Evolutionary conservation across 345 rosid genomes (phyloP), one percentile per base, ranked within the genome.

Genomic region (Heritiera fomes): DNA sequence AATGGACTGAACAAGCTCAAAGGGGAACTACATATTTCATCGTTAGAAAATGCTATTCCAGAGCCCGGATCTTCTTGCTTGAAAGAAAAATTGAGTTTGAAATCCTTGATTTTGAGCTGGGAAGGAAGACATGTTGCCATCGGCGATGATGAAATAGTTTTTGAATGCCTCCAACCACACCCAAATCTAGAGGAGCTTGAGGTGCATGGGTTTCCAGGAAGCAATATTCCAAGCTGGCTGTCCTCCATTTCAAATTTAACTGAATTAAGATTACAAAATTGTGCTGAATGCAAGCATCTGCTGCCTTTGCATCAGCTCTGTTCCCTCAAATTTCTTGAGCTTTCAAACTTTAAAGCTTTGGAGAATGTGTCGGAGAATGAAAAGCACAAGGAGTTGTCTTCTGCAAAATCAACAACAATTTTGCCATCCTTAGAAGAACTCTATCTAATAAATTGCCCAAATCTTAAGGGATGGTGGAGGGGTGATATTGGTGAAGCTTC

Each of bases 161-260:
- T 63, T 34, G 68, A 63, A 63, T 5, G 68, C n/a, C 2, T 63
- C n/a, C n/a, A 14, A 34, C 68, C 68, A 34, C 68, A 63, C 45
- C 45, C 45, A 34, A 63, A 63, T 34, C 45, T 63, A 1, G 45
- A 34, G 20, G 15, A 13, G 45, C 68, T 34, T 15, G 0, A 0
- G 45, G 45, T 63, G 43, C 0, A 5, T 14, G 45, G 43, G n/a
- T 63, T 34, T 34, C 68, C 4, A 34, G 45, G 68, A 63, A 15
- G 68, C n/a, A 63, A 63, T 45, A 32, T 63, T 23, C 28, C 66
- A 14, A 63, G 68, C n/a, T 63, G 45, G 68, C 13, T 63, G 45
- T 34, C 68, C 1, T 30, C 41, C 1, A 2, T 62, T 0, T 11
- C 8, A 9, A 8, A 45, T 8, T 45, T 32, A 32, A 32, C 41